Evolutionary conservation across 2,329 filamentous ascomycete species (phyloP).

Genomic region (Alternaria gaisen): DNA sequence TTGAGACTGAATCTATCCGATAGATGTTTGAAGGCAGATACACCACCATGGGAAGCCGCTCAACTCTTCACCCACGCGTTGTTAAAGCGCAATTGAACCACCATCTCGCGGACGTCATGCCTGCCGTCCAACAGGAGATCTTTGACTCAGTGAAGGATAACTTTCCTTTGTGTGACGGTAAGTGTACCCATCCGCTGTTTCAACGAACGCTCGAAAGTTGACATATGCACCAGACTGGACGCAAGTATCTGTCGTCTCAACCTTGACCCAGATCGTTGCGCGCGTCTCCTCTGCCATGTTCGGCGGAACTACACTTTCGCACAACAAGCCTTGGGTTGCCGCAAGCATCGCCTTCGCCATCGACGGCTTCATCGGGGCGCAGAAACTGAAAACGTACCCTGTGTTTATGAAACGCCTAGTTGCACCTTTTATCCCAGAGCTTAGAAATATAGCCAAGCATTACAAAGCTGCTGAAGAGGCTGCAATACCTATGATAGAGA

Average conservation of each 20-base stretch:
- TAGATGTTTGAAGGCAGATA: slow-evolving; percentile 6
- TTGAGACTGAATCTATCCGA: not conserved
- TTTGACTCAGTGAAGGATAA: not conserved
- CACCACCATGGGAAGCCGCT: slow-evolving; percentile 4
- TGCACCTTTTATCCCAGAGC: not conserved
- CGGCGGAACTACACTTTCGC: not conserved
- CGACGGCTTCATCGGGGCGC: not conserved
- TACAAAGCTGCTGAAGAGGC: not conserved
- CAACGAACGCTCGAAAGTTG: not conserved
- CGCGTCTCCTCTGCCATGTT: not conserved
- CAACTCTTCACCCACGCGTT: not conserved
- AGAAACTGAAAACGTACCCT: not conserved
- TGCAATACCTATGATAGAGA: not conserved
- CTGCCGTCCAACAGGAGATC: not conserved
- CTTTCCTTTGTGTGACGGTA: not conserved
- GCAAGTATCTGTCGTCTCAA: not conserved
- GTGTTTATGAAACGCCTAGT: not conserved
- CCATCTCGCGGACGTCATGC: not conserved
- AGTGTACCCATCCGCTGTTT: not conserved
- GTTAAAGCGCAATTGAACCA: not conserved
- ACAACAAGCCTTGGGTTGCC: not conserved
- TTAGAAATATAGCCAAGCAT: not conserved
- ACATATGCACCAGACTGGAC: not conserved
- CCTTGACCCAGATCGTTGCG: not conserved
- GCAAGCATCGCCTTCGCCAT: slow-evolving; percentile 2